These are phyloP conservation scores for Beta corolliflora DNA, from an alignment of 179 eudicot species.

Conservation along the genomic window DNA sequence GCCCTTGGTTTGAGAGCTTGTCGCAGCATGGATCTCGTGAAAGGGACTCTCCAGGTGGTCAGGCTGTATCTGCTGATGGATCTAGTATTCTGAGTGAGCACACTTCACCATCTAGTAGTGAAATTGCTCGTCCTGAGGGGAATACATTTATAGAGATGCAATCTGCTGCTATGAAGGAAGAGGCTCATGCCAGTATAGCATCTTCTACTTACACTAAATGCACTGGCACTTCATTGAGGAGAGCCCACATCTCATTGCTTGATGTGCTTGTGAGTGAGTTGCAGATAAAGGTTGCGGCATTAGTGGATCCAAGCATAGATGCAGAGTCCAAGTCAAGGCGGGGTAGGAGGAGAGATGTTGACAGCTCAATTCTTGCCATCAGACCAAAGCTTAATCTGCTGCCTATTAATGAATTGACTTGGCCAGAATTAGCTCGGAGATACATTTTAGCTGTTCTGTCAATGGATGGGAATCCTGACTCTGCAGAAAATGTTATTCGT, in stretches of 20 bases:
- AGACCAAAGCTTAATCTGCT: conserved; percentile 68
- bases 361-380: conserved; percentile 53
- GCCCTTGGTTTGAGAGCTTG: conserved; percentile 68
- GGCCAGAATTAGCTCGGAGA: conserved; percentile 96
- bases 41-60: conserved; percentile 31
- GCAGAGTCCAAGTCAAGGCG: conserved; percentile 72
- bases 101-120: conserved; percentile 35
- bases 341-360: conserved; percentile 80
- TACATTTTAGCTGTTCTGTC: conserved; percentile 64
- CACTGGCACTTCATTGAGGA: conserved; percentile 52
- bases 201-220: conserved; percentile 35
- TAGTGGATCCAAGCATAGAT: conserved; percentile 75
- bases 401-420: conserved; percentile 82
- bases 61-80: conserved; percentile 32
- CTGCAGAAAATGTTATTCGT: conserved; percentile 62
- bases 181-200: conserved; percentile 32
- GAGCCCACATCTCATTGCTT: conserved; percentile 64
- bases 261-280: conserved; percentile 81
- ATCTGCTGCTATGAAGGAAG: conserved; percentile 32
- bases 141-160: conserved; percentile 33
- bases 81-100: conserved; percentile 33
- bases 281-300: conserved; percentile 62
- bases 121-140: conserved; percentile 34
- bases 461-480: conserved; percentile 75
- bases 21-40: conserved; percentile 34